Evolutionary conservation across 1,284 basidiomycete genomes (phyloP), one percentile per base, ranked within the genome.

Genomic region (Phlebopus sp.): DNA sequence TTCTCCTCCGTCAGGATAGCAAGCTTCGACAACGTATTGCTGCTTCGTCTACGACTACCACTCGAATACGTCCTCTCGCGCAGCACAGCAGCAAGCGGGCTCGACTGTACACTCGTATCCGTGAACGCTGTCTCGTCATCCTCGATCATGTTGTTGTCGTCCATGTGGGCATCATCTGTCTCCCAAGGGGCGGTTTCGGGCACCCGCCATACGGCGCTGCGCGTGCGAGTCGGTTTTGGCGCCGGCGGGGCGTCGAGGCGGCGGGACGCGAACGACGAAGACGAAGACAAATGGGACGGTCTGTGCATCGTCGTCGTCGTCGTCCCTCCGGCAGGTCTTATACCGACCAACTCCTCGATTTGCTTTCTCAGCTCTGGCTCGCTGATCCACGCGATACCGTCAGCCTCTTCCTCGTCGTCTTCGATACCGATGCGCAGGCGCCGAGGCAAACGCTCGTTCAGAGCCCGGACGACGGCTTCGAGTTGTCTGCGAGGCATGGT

Each of bases 261-360:
- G n/a, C n/a, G n/a, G n/a, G n/a, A n/a, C n/a, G n/a, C n/a, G n/a
- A n/a, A n/a, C n/a, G n/a, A n/a, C 2, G 45, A 37, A n/a, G 56
- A 58, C 39, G 64, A 40, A 2, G 50, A 51, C 3, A 21, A 41
- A 23, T 37, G 51, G 2, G 58, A 43, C 17, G 52, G 46, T n/a
- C 55, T 61, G 37, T 54, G 60, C n/a, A n/a, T n/a, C n/a, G n/a
- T n/a, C n/a, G n/a, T n/a, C 50, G 58, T 23, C 21, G 6, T 62
- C 49, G 58, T 66, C 36, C 62, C 58, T 35, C 51, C 52, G 14
- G 59, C 42, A 4, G 53, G 46, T 3, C 72, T 66, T n/a, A 81
- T 68, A 0, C 80, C 79, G 34, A 82, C 78, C 42, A 80, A 50
- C 30, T 72, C 59, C 55, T 81, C 79, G 52, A 82, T 73, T 5